Base-by-base conservation (phyloP, 2,329 filamentous ascomycete species). In the Phaeosphaeria sp. region DNA sequence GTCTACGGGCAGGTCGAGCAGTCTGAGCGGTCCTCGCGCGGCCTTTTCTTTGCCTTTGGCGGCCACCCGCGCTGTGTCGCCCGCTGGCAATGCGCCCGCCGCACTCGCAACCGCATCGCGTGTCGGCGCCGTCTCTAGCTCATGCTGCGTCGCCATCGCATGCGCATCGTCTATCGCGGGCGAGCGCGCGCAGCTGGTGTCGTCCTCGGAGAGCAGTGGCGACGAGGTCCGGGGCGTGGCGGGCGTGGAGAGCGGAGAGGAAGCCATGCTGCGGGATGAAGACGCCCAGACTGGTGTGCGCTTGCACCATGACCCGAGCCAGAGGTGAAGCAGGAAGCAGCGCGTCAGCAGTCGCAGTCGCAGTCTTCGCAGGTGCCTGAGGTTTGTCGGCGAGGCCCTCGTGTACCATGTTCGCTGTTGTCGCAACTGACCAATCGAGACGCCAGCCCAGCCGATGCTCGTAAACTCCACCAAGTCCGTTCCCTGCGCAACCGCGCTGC, bases 1-100 rank as follows among this genome's bases (percentile, higher is more conserved):
- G 72, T 95, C 92, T 58, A 93, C 82, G 1, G 92, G 91, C 20
- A 95, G 82, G 72, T 93, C 90, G 24, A 95, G 81, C 48, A 95
- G 80, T 36, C 83, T 83, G 59, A 92, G 80, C 22, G 88, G 87
- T 40, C 82, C 81, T 62, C 80, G 82, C 53, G 81, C 72, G 50
- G 75, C 72, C 69, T 79, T 81, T 59, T 78, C 78, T 66, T 81
- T 81, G 52, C 75, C 79, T 72, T 86, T 86, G 57, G 84, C 75
- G 49, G 82, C 74, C 57, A 78, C 82, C 20, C 49, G 79, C 44
- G 68, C 69, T 45, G 72, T 65, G 46, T 79, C 54, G 68, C 67
- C 58, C 22, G 53, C 55, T 53, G 49, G 46, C 54, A 33, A 50
- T 53, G 56, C 46, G 47, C 47, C 56, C 20, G 54, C 50, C 17